These are phyloP conservation scores for Rhodotorula sp. DNA, from an alignment of 1,284 basidiomycete genomes.

Conservation along the genomic window DNA sequence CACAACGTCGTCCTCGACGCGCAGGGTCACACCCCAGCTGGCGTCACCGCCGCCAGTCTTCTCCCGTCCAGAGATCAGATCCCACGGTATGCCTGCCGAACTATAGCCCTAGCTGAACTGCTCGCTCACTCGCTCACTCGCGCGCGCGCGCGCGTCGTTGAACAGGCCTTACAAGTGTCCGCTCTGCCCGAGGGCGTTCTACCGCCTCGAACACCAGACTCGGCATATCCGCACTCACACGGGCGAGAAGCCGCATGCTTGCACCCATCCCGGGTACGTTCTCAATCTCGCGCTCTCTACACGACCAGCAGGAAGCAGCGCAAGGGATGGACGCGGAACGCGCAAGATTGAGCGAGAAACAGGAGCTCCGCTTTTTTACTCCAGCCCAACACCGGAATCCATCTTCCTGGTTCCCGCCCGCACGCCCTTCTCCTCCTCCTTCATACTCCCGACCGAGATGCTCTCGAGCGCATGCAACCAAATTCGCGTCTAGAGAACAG, in stretches of 20 bases:
- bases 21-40: constrained; percentile 26
- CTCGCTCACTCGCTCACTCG: not conserved
- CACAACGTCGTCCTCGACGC: constrained; percentile 25
- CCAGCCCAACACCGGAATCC: not conserved
- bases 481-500: not conserved
- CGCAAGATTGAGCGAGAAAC: not conserved
- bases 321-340: not conserved
- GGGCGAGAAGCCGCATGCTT: constrained; percentile 94
- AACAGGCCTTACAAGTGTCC: constrained; percentile 79
- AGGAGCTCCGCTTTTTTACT: not conserved
- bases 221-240: constrained; percentile 98
- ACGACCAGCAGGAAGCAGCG: too few species aligned
- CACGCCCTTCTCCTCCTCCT: not conserved
- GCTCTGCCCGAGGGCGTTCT: constrained; percentile 35
- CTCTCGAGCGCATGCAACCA: too few species aligned
- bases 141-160: constrained; percentile 15
- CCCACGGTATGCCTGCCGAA: constrained; percentile 23
- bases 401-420: not conserved
- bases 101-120: not conserved
- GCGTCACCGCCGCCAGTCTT: constrained; percentile 33
- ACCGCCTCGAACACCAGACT: constrained; percentile 61
- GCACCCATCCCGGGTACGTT: constrained; percentile 69
- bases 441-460: not conserved
- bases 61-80: constrained; percentile 36
- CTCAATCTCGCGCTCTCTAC: not conserved